Base-by-base conservation (phyloP, 116 monocot species). In the Phalaenopsis hybrid region DNA sequence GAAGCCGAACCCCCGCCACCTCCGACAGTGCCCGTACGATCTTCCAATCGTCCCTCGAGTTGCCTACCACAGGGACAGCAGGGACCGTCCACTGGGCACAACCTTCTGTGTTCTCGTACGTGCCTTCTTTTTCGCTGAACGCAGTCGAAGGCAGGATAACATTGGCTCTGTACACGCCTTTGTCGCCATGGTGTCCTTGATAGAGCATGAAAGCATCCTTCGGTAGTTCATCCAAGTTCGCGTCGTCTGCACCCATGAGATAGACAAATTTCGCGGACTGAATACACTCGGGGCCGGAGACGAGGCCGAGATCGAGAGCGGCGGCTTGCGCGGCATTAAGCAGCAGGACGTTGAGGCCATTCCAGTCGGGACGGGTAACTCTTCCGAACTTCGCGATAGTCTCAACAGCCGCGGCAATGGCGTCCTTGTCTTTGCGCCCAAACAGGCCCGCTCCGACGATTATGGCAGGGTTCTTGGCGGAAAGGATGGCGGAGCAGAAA, bases 31-130 rank as follows among this genome's bases (percentile, higher is more conserved):
- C 99, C 23, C 99, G 84, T 8, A 99, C 44, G 43, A 99, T 99
- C 86, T 99, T 99, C 99, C 99, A 99, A 76, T 99, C 99, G 82
- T 99, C 99, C 76, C 99, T 93, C 46, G 99, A 89, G 87, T 99
- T 95, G 37, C 99, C 99, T 18, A 99, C 93, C 0, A 95, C 95
- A 25, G 93, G 99, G 43, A 99, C 99, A 45, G 99, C 99, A 15
- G 99, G 99, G 57, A 89, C 85, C 0, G 95, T 99, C 99, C 93
- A 95, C 79, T 99, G 99, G 2, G 89, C 44, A 52, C 93, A 95
- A 1, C 99, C 99, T 77, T 95, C 99, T 0, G 95, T 93, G 74
- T 99, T 99, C 79, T 89, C 99, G 76, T 93, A 99, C 10, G 95
- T 99, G 11, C 93, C 99, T 92, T 99, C 98, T 79, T 99, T 99